A percentile compares a stretch with the other conserved stretches of the same genome.
phyloP scores from a whole-genome alignment of 805 yeast genomes.

The Saccharomyces mikatae region DNA sequence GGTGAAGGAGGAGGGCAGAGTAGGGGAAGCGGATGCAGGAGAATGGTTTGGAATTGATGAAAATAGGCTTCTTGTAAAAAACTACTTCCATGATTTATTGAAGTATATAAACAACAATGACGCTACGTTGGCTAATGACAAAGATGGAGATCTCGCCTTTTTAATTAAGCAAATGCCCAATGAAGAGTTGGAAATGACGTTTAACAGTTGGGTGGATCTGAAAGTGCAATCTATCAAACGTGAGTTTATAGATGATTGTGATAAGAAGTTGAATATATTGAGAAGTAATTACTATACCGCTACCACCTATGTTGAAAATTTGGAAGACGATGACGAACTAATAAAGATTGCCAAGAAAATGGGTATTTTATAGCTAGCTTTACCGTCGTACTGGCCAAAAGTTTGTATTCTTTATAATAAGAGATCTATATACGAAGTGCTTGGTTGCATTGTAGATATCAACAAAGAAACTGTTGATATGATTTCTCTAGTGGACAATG shows the following conservation, averaged over 20 bases:
- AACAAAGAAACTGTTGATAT: neutral
- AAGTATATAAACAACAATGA: conserved; percentile 21
- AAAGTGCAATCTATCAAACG: conserved; percentile 42
- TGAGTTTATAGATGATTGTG: conserved; percentile 41
- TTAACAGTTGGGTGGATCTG: conserved; percentile 59
- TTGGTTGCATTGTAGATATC: neutral
- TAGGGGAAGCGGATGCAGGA: too few species aligned
- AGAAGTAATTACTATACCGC: conserved; percentile 20
- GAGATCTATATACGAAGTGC: neutral
- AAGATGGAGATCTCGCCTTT: conserved; percentile 54
- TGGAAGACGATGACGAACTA: conserved; percentile 14
- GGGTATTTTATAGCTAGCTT: conserved; percentile 1
- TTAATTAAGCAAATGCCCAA: conserved; percentile 65
- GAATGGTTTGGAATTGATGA: conserved; percentile 5
- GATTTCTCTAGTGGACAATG: neutral
- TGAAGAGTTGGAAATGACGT: conserved; percentile 57
- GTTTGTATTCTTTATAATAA: neutral
- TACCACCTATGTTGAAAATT: conserved; percentile 4
- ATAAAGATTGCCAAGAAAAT: conserved; percentile 11
- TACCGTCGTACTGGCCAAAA: neutral
- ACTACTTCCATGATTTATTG: conserved; percentile 22
- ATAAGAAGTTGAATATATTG: conserved; percentile 40
- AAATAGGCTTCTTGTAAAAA: conserved; percentile 11
- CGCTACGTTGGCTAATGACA: conserved; percentile 39
- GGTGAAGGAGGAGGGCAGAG: neutral